Percentiles rank a stretch among this genome's conserved stretches.
phyloP scores from a whole-genome alignment of 805 yeast species.

The Pichia nakasei region DNA sequence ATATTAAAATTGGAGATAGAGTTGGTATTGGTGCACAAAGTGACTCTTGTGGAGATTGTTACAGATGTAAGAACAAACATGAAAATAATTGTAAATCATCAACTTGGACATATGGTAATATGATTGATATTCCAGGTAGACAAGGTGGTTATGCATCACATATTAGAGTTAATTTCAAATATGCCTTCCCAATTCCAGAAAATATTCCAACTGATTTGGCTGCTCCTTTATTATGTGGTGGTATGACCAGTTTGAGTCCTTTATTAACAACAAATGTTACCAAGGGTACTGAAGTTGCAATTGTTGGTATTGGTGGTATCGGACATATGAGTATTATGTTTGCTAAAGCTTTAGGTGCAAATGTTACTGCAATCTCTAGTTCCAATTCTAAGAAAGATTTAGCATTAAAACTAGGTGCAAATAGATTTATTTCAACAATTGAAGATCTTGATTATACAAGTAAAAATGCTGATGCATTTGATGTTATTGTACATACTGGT shows the following conservation, averaged over 20 bases:
- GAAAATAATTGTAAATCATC: slow-evolving; percentile 41
- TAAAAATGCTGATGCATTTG: slow-evolving; percentile 28
- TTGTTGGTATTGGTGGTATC: slow-evolving; percentile 37
- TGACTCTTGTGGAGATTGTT: slow-evolving; percentile 31
- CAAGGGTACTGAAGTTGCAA: slow-evolving; percentile 41
- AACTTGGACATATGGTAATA: slow-evolving; percentile 47
- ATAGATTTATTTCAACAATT: slow-evolving; percentile 42
- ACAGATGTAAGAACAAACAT: slow-evolving; percentile 27
- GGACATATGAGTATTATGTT: slow-evolving; percentile 38
- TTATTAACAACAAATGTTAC: slow-evolving; percentile 32
- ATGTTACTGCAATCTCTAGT: slow-evolving; percentile 50
- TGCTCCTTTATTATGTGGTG: slow-evolving; percentile 53
- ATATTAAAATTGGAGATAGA: slow-evolving; percentile 36
- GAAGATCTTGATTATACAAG: slow-evolving; percentile 34
- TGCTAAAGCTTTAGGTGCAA: slow-evolving; percentile 51
- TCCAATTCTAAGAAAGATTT: slow-evolving; percentile 38
- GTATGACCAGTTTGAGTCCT: slow-evolving; percentile 44
- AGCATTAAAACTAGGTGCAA: slow-evolving; percentile 43
- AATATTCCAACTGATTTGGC: slow-evolving; percentile 30
- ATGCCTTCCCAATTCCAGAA: slow-evolving; percentile 41
- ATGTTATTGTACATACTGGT: slow-evolving; percentile 42
- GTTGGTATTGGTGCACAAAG: slow-evolving; percentile 42
- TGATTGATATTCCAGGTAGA: slow-evolving; percentile 32
- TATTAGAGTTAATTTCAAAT: slow-evolving; percentile 33
- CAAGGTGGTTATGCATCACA: slow-evolving; percentile 46